Base-by-base conservation (phyloP, 495 filamentous ascomycete genomes). In the Talaromyces wortmannii region DNA sequence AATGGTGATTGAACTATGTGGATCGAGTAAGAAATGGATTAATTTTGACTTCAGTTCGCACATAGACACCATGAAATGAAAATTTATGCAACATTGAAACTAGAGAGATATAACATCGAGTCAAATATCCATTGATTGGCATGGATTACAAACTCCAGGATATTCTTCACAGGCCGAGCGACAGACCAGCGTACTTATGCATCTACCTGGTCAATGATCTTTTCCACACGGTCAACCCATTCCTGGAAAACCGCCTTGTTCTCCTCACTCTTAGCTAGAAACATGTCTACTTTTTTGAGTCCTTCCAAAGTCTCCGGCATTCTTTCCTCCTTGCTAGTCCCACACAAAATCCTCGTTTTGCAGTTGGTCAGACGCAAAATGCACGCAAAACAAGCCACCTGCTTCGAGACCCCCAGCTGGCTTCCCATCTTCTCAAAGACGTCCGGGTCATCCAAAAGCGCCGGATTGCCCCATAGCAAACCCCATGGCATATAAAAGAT, bases 251-350 rank as follows among this genome's bases (percentile, higher is more conserved):
- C 2, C 36, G 36, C 8, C 36, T 40, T 13, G 36, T 13, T 40
- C 8, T 40, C 36, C 8, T 52, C 42, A 49, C 52, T 54, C 31
- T 50, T 4, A 32, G 48, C 31, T 6, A 50, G 12, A 36, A 32
- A 50, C 11, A 2, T 11, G 4, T 36, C 15, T 31, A 10, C 69
- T 53, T 2, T 72, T 69, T 31, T 16, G 12, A 40, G 11, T 8
- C 48, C 48, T 7, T 50, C 31, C 10, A 50, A 36, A 11, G 48
- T 50, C 31, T 50, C 48, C 4, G 4, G n/a, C 31, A 50, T 50
- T 12, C 48, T 36, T 3, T 50, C 1, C 31, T 8, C 48, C 31
- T 50, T 50, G 16, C 29, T 50, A 10, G 31, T 50, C 30, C 48
- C 31, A 36, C 48, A 50, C 30, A 50, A 18, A 8, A 40, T 12